phyloP scores from a whole-genome alignment of 108 stramenopile genomes.

The Skeletonema costatum region DNA sequence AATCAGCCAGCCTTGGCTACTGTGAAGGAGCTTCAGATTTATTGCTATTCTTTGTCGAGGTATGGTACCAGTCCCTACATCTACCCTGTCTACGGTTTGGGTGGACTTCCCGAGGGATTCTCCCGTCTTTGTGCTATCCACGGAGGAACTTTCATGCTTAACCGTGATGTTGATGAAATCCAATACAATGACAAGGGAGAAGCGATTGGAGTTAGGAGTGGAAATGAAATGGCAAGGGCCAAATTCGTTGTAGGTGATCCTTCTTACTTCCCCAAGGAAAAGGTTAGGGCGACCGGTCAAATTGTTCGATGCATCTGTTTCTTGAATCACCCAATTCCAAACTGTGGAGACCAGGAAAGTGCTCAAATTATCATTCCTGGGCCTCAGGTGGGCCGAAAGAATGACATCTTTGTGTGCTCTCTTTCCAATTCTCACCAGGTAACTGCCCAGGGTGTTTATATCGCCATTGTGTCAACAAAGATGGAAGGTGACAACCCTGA shows the following conservation, averaged over 20 bases:
- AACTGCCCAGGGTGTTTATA: constrained; percentile 87
- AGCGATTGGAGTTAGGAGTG: constrained; percentile 90
- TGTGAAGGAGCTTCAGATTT: constrained; percentile 91
- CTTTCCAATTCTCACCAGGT: constrained; percentile 79
- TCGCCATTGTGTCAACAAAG: constrained; percentile 97
- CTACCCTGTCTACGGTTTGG: constrained; percentile 98
- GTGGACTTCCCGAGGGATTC: constrained; percentile 98
- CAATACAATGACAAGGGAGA: constrained; percentile 85
- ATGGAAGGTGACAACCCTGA: constrained; percentile 93
- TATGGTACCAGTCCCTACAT: constrained; percentile 98
- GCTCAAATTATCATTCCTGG: constrained; percentile 99
- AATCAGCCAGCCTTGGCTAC: constrained; percentile 89
- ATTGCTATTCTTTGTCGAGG: constrained; percentile 91
- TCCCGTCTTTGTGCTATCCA: constrained; percentile 98
- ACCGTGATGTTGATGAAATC: constrained; percentile 97
- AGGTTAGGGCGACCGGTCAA: constrained; percentile 79
- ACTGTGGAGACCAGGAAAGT: constrained; percentile 89
- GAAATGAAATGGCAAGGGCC: constrained; percentile 96
- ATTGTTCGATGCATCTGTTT: constrained; percentile 98
- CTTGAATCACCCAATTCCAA: constrained; percentile 95
- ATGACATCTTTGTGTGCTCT: constrained; percentile 98
- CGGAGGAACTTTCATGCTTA: constrained; percentile 99
- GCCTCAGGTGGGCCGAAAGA: constrained; percentile 90
- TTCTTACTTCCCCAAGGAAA: constrained; percentile 91
- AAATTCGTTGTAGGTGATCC: constrained; percentile 96